Evolutionary conservation across 371 early-diverging fungal species (phyloP).

Genomic region (Haplosporangium sp.): DNA sequence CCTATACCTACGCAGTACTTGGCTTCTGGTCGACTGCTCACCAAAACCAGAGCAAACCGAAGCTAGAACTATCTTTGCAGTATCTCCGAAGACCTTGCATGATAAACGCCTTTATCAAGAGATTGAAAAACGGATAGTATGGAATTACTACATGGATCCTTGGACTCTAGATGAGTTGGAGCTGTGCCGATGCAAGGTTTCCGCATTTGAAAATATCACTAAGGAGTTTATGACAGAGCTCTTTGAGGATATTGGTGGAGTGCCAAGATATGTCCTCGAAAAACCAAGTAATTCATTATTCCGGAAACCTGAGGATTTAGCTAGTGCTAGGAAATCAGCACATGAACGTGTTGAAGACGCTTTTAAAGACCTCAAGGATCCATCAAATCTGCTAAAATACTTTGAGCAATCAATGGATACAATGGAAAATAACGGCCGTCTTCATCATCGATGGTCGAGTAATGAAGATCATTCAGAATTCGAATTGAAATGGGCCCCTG

Average conservation of each 20-base stretch:
- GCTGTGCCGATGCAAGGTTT: slow-evolving; percentile 14
- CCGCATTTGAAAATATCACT: slow-evolving; percentile 16
- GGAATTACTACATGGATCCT: slow-evolving; percentile 42
- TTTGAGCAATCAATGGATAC: slow-evolving; percentile 16
- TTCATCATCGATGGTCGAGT: too few species aligned
- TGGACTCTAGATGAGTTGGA: slow-evolving; percentile 35
- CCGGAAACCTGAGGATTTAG: slow-evolving; percentile 6
- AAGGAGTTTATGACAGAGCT: slow-evolving; percentile 21
- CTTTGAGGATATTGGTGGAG: slow-evolving; percentile 23
- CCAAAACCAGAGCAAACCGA: slow-evolving; percentile 4
- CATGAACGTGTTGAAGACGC: slow-evolving; percentile 19
- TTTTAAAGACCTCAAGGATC: slow-evolving; percentile 11
- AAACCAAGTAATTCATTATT: too few species aligned
- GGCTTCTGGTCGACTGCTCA: slow-evolving; percentile 44
- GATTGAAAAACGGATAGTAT: slow-evolving; percentile 6
- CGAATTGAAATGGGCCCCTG: too few species aligned
- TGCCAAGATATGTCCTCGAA: slow-evolving; percentile 55
- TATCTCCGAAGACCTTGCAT: not conserved
- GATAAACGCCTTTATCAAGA: not conserved
- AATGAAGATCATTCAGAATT: too few species aligned
- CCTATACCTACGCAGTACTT: slow-evolving; percentile 25
- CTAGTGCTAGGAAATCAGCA: too few species aligned
- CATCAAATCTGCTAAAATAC: slow-evolving; percentile 19
- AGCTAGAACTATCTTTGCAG: slow-evolving; percentile 41
- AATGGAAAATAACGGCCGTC: too few species aligned